These are phyloP conservation scores for Penicillium ochrochloron DNA, from an alignment of 495 filamentous ascomycete species.

Conservation along the genomic window DNA sequence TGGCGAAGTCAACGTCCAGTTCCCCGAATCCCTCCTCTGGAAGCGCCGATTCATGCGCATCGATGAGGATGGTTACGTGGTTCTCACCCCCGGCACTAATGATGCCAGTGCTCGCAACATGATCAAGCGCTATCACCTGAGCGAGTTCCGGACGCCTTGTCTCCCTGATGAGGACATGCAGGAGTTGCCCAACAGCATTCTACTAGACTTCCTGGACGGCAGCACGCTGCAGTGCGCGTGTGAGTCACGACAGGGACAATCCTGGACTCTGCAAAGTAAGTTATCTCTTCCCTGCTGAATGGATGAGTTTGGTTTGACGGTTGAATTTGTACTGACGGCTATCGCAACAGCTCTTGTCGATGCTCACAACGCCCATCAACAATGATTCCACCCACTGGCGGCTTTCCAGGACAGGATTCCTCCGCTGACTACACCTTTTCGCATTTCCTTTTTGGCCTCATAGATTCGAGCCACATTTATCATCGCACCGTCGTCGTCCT, in stretches of 20 bases:
- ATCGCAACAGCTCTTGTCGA: slow-evolving; percentile 31
- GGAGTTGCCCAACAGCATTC: slow-evolving; percentile 84
- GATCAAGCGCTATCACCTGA: slow-evolving; percentile 77
- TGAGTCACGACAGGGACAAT: slow-evolving; percentile 75
- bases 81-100: slow-evolving; percentile 63
- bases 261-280: slow-evolving; percentile 69
- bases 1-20: slow-evolving; percentile 91
- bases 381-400: slow-evolving; percentile 17
- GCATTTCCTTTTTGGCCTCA: not conserved
- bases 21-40: slow-evolving; percentile 91
- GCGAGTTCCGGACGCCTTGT: slow-evolving; percentile 76
- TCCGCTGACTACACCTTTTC: slow-evolving; percentile 4
- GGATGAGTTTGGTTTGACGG: not conserved
- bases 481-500: slow-evolving; percentile 11
- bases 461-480: slow-evolving; percentile 16
- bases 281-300: slow-evolving; percentile 3
- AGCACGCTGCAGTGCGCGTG: slow-evolving; percentile 84
- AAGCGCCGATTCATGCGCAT: slow-evolving; percentile 83
- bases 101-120: slow-evolving; percentile 55
- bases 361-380: slow-evolving; percentile 34
- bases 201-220: slow-evolving; percentile 84
- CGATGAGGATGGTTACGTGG: slow-evolving; percentile 75
- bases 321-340: slow-evolving; percentile 13
- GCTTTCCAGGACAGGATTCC: slow-evolving; percentile 20
- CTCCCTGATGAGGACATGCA: slow-evolving; percentile 86